Percentiles rank a stretch among this genome's conserved stretches.
These are phyloP conservation scores for Coemansia sp. DNA, from an alignment of 192 early-diverging fungal genomes.

Conservation along the genomic window DNA sequence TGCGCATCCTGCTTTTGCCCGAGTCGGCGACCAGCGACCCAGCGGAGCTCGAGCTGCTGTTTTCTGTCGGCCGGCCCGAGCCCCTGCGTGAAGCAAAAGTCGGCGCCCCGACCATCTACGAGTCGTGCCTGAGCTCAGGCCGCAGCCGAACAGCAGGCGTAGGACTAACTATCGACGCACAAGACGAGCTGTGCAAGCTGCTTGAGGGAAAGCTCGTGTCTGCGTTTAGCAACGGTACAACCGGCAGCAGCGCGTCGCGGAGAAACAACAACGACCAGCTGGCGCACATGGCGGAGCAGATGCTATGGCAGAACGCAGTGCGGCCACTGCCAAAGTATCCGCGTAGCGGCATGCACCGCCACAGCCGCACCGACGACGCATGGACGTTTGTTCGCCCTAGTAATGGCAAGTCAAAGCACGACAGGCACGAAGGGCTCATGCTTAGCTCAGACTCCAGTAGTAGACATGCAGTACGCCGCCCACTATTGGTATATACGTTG, in stretches of 20 bases:
- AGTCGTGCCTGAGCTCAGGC: not conserved
- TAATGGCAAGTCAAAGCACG: not conserved
- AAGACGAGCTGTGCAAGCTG: slow-evolving; percentile 9
- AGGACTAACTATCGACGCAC: not conserved
- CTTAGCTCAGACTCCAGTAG: not conserved
- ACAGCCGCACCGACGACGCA: slow-evolving; percentile 32
- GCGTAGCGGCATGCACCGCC: slow-evolving; percentile 29
- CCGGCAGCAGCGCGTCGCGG: not conserved
- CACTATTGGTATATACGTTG: slow-evolving; percentile 25
- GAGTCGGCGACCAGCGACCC: not conserved
- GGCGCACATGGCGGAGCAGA: slow-evolving; percentile 22
- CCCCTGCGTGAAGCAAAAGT: not conserved
- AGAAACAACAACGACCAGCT: not conserved
- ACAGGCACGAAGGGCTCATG: not conserved
- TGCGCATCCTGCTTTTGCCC: slow-evolving; percentile 17
- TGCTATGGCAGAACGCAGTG: slow-evolving; percentile 52
- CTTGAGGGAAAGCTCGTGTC: slow-evolving; percentile 26
- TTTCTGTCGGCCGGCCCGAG: slow-evolving; percentile 3
- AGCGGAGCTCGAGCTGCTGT: slow-evolving; percentile 6
- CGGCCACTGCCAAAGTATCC: slow-evolving; percentile 49
- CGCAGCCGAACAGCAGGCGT: not conserved
- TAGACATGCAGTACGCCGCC: not conserved
- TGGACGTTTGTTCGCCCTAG: slow-evolving; percentile 30
- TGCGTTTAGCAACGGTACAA: not conserved
- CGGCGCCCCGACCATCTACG: not conserved